Conservation (phyloP, 2,329 filamentous ascomycete genomes). For the Leptographium galeiforme region DNA sequence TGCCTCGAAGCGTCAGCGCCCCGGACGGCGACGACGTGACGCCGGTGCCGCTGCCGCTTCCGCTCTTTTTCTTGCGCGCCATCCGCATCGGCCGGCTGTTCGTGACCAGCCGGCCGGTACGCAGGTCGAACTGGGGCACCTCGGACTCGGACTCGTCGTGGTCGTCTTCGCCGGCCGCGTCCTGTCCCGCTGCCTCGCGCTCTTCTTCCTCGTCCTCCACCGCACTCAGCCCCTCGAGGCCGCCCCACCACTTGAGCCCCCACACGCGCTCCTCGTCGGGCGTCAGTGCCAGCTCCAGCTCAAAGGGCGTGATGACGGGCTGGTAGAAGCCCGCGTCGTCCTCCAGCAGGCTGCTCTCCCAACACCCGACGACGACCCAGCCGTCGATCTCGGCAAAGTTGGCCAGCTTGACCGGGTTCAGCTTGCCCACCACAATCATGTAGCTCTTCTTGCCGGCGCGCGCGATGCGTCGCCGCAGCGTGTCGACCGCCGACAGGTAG, state of each 20-base stretch:
- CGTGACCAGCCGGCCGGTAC: conserved; percentile 72
- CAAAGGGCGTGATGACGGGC: conserved; percentile 89
- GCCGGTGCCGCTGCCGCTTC: conserved; percentile 5
- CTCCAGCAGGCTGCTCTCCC: conserved; percentile 89
- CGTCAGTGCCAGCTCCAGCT: conserved; percentile 66
- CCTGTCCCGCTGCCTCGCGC: not conserved
- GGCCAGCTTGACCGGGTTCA: conserved; percentile 89
- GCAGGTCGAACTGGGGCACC: conserved; percentile 73
- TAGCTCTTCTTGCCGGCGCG: conserved; percentile 87
- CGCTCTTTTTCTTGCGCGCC: conserved; percentile 12
- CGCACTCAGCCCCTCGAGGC: conserved; percentile 53
- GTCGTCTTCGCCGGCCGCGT: conserved; percentile 12
- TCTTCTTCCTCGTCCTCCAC: conserved; percentile 12
- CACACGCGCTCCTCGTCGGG: conserved; percentile 66
- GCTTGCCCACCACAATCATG: conserved; percentile 88
- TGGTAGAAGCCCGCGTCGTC: conserved; percentile 71
- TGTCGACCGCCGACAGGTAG: conserved; percentile 68
- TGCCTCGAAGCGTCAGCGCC: conserved; percentile 40
- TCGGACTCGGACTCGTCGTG: conserved; percentile 54
- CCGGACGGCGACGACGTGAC: conserved; percentile 21
- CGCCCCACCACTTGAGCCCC: conserved; percentile 80
- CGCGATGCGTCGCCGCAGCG: conserved; percentile 59
- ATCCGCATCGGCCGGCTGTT: conserved; percentile 61
- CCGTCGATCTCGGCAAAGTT: conserved; percentile 93
- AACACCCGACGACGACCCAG: conserved; percentile 96